Evolutionary conservation across 129 eudicot genomes (phyloP), one percentile per base, ranked within the genome.

Genomic region (Erigeron canadensis): DNA sequence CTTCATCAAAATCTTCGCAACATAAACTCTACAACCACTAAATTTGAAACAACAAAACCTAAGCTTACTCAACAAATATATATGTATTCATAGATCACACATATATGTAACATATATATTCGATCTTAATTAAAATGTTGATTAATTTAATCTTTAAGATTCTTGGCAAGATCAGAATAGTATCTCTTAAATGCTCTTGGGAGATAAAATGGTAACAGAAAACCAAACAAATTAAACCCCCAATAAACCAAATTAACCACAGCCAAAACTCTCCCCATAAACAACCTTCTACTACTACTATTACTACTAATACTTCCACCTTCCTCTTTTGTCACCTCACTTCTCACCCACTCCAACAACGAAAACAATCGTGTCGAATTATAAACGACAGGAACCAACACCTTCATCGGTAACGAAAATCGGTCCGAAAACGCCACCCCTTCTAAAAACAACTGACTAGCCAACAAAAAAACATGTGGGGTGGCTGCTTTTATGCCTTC

Each of bases 401-500:
- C 98, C 67, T 87, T 60, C 69, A 93, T 73, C 10, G 98, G 98
- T 13, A 89, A 15, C 63, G 96, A 87, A 70, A 93, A 89, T 57
- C 80, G 28, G 11, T 81, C 95, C 6, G 87, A 72, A 47, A 59
- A 82, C 39, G 85, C 63, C 18, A 92, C 59, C 5, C 96, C 98
- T 76, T 93, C 98, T 82, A 89, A 61, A 50, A 89, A 83, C 11
- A 94, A 66, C 74, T 94, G 98, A 55, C 90, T 79, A 0, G 95
- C 82, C 10, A 94, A 61, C 4, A 94, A 72, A 56, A 89, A 90
- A 17, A 89, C 84, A 22, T 87, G 97, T 0, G 98, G 96, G 0
- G 89, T 92, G 0, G 97, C 97, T 0, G 95, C 89, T 69, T 86
- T 84, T n/a, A 89, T 84, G 4, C 95, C 92, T 55, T 85, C 89